Conservation (phyloP, 352 stramenopile species). For the Globisporangium lucens region DNA sequence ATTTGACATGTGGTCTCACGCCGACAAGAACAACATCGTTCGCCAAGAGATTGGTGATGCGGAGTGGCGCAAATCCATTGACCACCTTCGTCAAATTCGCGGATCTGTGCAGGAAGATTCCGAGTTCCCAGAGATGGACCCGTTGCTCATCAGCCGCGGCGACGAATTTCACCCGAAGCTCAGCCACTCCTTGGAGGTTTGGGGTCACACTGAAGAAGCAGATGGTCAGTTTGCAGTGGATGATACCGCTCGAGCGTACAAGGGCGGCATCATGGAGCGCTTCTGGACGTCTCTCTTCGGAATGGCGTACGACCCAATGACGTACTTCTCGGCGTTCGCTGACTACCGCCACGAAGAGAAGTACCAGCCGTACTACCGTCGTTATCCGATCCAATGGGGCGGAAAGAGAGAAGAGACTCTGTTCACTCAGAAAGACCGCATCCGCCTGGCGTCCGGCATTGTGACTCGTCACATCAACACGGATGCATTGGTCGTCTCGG, state of each 20-base stretch:
- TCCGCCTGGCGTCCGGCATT: constrained; percentile 68
- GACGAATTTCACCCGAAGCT: constrained; percentile 65
- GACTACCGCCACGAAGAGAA: constrained; percentile 71
- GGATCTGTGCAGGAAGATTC: constrained; percentile 30
- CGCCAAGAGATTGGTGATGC: constrained; percentile 49
- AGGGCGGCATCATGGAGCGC: constrained; percentile 21
- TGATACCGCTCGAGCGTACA: constrained; percentile 31
- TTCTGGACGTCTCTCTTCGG: constrained; percentile 63
- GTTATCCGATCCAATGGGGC: constrained; percentile 74
- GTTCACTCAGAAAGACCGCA: constrained; percentile 80
- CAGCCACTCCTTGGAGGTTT: constrained; percentile 43
- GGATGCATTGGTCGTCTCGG: constrained; percentile 53
- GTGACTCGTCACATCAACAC: constrained; percentile 74
- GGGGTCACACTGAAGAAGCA: constrained; percentile 74
- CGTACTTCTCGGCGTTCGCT: constrained; percentile 77
- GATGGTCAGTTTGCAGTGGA: constrained; percentile 61
- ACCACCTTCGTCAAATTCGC: constrained; percentile 54
- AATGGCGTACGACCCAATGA: constrained; percentile 68
- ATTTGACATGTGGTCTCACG: constrained; percentile 53
- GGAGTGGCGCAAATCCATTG: constrained; percentile 46
- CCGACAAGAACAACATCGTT: constrained; percentile 48
- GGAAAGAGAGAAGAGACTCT: constrained; percentile 68
- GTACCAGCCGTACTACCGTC: constrained; percentile 79
- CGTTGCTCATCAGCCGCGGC: constrained; percentile 57
- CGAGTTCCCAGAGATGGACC: constrained; percentile 70